Conservation (phyloP, 2,329 filamentous ascomycete species). For the Camptophora hylomeconis region DNA sequence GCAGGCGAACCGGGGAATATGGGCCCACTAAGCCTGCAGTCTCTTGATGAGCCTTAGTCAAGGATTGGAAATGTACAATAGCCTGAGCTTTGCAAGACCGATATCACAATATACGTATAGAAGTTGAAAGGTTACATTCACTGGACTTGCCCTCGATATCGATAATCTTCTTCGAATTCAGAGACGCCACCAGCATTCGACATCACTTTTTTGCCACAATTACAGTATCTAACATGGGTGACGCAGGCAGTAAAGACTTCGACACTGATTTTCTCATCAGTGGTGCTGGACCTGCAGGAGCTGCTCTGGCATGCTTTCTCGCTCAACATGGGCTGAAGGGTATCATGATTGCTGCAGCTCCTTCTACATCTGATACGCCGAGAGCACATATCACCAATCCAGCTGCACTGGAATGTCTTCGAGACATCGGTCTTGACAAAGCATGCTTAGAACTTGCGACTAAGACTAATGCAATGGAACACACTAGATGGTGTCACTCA, state of each 20-base stretch:
- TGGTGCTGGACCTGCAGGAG: slow-evolving; percentile 42
- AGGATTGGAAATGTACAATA: no score
- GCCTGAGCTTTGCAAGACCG: no score
- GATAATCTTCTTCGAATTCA: no score
- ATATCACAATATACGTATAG: no score
- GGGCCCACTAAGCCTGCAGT: no score
- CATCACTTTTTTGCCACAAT: no score
- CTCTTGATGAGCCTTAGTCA: no score
- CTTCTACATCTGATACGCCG: slow-evolving; percentile 15
- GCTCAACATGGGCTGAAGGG: slow-evolving; percentile 15
- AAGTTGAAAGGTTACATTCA: no score
- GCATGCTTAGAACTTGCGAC: slow-evolving; percentile 22
- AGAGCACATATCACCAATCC: slow-evolving; percentile 18
- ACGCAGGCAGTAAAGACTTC: slow-evolving; percentile 9
- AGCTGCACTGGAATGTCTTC: slow-evolving; percentile 25
- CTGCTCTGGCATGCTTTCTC: slow-evolving; percentile 42
- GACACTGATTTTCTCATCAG: slow-evolving; percentile 38
- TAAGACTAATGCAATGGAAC: slow-evolving; percentile 23
- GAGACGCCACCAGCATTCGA: no score
- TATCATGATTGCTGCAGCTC: slow-evolving; percentile 15
- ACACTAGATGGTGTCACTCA: slow-evolving; percentile 31
- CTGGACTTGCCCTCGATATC: no score
- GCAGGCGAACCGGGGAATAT: no score
- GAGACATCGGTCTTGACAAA: slow-evolving; percentile 32
- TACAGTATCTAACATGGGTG: no score